A percentile compares a stretch with the other conserved stretches of the same genome.
Conservation (phyloP, 139 green algal genomes). For the Picochlorum sp. region DNA sequence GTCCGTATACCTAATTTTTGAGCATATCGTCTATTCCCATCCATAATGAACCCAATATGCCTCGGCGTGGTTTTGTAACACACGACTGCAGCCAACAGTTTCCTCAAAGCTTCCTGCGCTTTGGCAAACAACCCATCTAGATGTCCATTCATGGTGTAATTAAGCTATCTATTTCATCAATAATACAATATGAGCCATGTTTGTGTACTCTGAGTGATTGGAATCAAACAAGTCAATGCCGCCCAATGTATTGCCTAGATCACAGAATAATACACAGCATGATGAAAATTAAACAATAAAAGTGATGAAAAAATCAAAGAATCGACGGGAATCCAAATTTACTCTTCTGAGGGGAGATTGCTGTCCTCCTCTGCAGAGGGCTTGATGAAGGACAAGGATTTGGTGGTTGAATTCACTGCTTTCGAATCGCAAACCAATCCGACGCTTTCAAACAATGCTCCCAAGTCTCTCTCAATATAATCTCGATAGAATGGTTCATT, state of each 20-base stretch:
- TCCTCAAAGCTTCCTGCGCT: not conserved
- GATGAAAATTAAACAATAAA: not conserved
- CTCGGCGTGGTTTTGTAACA: conserved; percentile 34
- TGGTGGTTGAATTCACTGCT: conserved; percentile 49
- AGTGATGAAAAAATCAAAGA: not conserved
- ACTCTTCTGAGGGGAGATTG: not conserved
- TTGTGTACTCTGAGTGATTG: no score
- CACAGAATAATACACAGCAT: not conserved
- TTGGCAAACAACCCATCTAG: no score
- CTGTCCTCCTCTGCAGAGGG: conserved; percentile 14
- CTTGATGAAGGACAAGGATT: conserved; percentile 63
- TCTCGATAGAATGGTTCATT: conserved; percentile 68
- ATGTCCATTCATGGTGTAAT: no score
- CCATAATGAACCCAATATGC: conserved; percentile 94
- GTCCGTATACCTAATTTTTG: conserved; percentile 25
- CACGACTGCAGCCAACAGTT: conserved; percentile 13
- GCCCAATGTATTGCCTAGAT: no score
- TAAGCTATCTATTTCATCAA: no score
- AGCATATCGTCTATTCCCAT: conserved; percentile 89
- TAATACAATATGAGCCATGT: no score
- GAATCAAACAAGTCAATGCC: no score
- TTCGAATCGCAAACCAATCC: conserved; percentile 61
- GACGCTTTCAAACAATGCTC: conserved; percentile 41
- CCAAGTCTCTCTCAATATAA: conserved; percentile 38
- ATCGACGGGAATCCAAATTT: no score